These are phyloP conservation scores for Nepenthes gracilis DNA, from an alignment of 148 eudicot genomes.

Conservation along the genomic window DNA sequence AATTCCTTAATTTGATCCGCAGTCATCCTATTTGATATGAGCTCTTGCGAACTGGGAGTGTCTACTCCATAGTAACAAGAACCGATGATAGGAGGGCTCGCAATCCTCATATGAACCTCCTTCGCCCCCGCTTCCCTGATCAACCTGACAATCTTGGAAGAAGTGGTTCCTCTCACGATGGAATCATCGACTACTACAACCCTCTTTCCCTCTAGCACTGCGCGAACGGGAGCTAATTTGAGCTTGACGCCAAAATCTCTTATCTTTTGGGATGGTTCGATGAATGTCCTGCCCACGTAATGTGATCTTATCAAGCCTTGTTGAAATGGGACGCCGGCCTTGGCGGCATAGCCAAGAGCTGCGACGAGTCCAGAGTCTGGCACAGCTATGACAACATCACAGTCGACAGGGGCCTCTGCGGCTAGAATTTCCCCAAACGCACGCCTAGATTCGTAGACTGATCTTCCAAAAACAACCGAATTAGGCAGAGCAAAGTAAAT, in stretches of 20 bases:
- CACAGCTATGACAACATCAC: conserved; percentile 49
- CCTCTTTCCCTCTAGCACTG: conserved; percentile 44
- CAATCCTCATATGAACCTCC: conserved; percentile 34
- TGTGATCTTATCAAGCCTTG: conserved; percentile 62
- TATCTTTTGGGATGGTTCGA: conserved; percentile 83
- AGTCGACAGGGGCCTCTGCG: conserved; percentile 29
- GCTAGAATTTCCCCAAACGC: conserved; percentile 37
- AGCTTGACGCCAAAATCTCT: conserved; percentile 75
- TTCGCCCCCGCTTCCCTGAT: conserved; percentile 40
- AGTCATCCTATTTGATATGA: conserved; percentile 53
- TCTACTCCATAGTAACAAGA: conserved; percentile 65
- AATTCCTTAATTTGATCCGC: conserved; percentile 10
- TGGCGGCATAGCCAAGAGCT: conserved; percentile 65
- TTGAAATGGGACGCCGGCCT: conserved; percentile 63
- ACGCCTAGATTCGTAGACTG: conserved; percentile 32
- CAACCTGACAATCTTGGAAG: conserved; percentile 47
- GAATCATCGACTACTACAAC: conserved; percentile 66
- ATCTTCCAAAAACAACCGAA: conserved; percentile 40
- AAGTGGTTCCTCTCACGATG: conserved; percentile 54
- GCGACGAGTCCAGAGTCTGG: conserved; percentile 8
- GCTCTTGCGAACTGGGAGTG: conserved; percentile 48
- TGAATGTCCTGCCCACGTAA: conserved; percentile 61
- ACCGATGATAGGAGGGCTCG: conserved; percentile 24
- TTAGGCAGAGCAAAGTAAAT: conserved; percentile 49
- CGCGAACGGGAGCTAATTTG: conserved; percentile 55